Evolutionary conservation across 345 rosid species (phyloP), one percentile per base, ranked within the genome.

Genomic region (Eucalyptus cloeziana): DNA sequence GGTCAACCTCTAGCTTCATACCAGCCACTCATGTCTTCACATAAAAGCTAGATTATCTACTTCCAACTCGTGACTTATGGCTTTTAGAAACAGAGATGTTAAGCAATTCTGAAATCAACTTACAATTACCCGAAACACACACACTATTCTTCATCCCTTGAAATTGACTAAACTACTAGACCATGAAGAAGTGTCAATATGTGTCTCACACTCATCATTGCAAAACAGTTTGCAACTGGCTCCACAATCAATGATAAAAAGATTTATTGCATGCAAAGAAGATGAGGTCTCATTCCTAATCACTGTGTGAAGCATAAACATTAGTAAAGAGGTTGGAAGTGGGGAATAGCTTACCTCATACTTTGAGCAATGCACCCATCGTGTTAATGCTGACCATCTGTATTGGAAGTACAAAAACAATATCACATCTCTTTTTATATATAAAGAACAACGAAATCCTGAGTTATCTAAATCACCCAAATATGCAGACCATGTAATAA

Each of bases 321-420:
- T 31, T 51, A 69, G 52, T 47, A 45, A 69, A 47, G 60, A 88
- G 16, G 19, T 80, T 37, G 56, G n/a, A 88, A 15, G 10, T 25
- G 52, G 58, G 49, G 15, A 88, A 52, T 7, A 62, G 90, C 94
- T 88, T 30, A 95, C 96, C 95, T 95, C 97, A 89, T 95, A 95
- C 92, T 95, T 95, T 88, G 96, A 94, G 92, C 97, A 96, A 69
- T 93, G 91, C 49, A 91, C 93, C 96, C 96, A 93, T 91, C 96
- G 94, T 89, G 96, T 89, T 86, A 93, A 81, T 89, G 95, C 91
- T 1, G 95, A 50, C 97, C 96, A 94, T 90, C 96, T 95, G 90
- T 76, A 90, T 86, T 60, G 89, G 81, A 85, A 89, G 25, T 47
- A 17, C 12, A 86, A 27, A 86, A 88, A 60, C 79, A 88, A 89